phyloP scores from a whole-genome alignment of 129 eudicot genomes.

The Flaveria robusta region DNA sequence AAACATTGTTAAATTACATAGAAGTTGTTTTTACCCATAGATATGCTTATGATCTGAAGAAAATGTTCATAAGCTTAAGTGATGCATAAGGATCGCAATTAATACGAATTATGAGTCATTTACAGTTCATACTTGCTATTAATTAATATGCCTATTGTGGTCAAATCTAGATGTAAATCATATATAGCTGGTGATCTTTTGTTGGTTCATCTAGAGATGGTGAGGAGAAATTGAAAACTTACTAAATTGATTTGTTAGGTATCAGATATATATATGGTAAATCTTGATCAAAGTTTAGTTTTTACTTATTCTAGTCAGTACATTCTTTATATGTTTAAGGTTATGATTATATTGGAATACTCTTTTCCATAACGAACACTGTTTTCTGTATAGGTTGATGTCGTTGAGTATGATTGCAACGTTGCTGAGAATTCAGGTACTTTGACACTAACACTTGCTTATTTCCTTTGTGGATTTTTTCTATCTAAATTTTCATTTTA shows the following conservation, averaged over 20 bases:
- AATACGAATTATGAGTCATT: not conserved
- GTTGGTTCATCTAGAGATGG: conserved; percentile 17
- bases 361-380: not conserved
- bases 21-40: not conserved
- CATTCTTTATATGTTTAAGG: not conserved
- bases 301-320: not conserved
- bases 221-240: not conserved
- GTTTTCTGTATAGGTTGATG: conserved; percentile 40
- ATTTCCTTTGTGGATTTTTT: not conserved
- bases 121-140: conserved; percentile 8
- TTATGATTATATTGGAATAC: not conserved
- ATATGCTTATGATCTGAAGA: conserved; percentile 8
- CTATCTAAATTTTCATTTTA: not conserved
- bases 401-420: conserved; percentile 28
- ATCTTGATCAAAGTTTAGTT: conserved; percentile 5
- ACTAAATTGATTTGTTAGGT: not conserved
- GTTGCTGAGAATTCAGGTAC: conserved; percentile 42
- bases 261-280: not conserved
- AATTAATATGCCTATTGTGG: not conserved
- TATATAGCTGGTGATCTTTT: not conserved
- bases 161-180: not conserved
- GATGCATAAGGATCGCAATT: not conserved
- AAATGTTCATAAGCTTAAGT: not conserved
- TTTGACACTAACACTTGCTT: conserved; percentile 16
- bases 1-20: no score